Conservation (phyloP, 805 yeast species). For the Zygoascus biomembranicola region DNA sequence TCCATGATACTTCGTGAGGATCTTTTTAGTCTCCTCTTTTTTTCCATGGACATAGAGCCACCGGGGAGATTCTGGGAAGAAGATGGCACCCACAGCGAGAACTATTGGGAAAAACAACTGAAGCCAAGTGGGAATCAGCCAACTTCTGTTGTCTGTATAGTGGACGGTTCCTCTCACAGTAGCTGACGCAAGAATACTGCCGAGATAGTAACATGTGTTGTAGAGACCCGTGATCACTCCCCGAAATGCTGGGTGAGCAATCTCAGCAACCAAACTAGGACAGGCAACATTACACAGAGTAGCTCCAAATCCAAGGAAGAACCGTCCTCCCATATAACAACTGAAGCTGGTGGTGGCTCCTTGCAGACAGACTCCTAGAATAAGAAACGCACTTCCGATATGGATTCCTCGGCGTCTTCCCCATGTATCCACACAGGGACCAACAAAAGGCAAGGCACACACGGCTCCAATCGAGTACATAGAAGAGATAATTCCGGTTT, state of each 20-base stretch:
- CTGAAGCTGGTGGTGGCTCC: slow-evolving; percentile 5
- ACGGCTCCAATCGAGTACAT: slow-evolving; percentile 18
- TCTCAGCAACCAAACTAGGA: slow-evolving; percentile 14
- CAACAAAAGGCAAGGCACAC: slow-evolving; percentile 12
- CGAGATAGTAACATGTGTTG: slow-evolving; percentile 24
- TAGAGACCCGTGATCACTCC: slow-evolving; percentile 7
- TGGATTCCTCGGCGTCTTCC: slow-evolving; percentile 12
- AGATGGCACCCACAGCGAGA: slow-evolving; percentile 32
- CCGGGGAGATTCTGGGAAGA: slow-evolving; percentile 19
- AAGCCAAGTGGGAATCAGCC: slow-evolving; percentile 34
- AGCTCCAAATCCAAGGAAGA: slow-evolving; percentile 16
- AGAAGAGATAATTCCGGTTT: slow-evolving; percentile 14
- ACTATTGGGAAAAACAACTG: slow-evolving; percentile 16
- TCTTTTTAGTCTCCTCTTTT: slow-evolving; percentile 12
- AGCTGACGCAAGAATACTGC: slow-evolving; percentile 19
- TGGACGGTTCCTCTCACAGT: slow-evolving; percentile 1
- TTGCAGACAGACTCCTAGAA: slow-evolving; percentile 6
- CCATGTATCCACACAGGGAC: slow-evolving; percentile 10
- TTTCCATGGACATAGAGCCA: slow-evolving; percentile 17
- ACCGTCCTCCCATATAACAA: slow-evolving; percentile 15
- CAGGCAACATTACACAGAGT: slow-evolving; percentile 10
- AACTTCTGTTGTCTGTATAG: background rate
- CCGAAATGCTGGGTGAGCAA: slow-evolving; percentile 15
- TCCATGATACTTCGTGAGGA: slow-evolving; percentile 15
- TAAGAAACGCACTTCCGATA: slow-evolving; percentile 7